Evolutionary conservation across 495 filamentous ascomycete species (phyloP).

Genomic region (Annulohypoxylon bovei): DNA sequence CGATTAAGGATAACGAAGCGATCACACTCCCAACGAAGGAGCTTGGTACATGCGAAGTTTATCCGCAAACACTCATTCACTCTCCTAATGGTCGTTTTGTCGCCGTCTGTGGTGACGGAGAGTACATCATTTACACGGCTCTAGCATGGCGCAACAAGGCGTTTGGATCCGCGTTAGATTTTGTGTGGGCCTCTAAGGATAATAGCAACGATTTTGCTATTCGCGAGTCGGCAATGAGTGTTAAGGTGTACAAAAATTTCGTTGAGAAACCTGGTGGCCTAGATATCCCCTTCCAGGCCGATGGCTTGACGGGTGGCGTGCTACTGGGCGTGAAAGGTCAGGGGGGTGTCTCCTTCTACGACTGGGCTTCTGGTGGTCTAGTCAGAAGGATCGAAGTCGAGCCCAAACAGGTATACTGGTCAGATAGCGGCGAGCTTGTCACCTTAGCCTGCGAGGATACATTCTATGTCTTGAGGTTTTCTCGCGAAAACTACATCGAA

Average conservation of each 20-base stretch:
- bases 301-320: constrained; percentile 88
- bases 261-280: constrained; percentile 89
- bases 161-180: constrained; percentile 93
- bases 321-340: constrained; percentile 95
- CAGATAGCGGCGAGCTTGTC: constrained; percentile 92
- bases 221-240: constrained; percentile 88
- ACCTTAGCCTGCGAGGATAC: constrained; percentile 93
- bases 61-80: constrained; percentile 91
- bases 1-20: constrained; percentile 86
- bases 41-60: constrained; percentile 93
- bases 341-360: constrained; percentile 93
- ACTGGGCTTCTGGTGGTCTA: constrained; percentile 90
- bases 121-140: constrained; percentile 97
- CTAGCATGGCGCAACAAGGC: constrained; percentile 98
- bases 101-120: constrained; percentile 95
- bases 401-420: constrained; percentile 95
- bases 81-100: constrained; percentile 98
- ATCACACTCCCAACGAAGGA: constrained; percentile 92
- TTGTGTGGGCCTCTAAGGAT: constrained; percentile 96
- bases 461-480: constrained; percentile 93
- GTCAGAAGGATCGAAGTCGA: constrained; percentile 97
- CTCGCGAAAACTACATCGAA: constrained; percentile 83
- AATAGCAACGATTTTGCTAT: constrained; percentile 99
- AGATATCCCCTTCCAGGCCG: constrained; percentile 95
- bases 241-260: constrained; percentile 98